Evolutionary conservation across 1,284 basidiomycete genomes (phyloP), one percentile per base, ranked within the genome.

Genomic region (Cyathus olla): DNA sequence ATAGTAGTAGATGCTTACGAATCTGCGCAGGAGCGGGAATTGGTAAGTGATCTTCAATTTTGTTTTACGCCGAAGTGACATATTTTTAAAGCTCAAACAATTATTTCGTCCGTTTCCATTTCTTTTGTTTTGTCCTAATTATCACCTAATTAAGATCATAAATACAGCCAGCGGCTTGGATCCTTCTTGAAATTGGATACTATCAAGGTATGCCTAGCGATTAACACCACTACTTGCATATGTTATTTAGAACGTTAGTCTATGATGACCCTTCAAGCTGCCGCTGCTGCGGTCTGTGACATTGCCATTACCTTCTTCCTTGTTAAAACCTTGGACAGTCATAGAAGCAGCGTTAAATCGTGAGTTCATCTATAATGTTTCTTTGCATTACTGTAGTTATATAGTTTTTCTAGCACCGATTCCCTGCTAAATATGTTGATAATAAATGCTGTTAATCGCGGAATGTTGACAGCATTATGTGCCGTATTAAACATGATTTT

Each of bases 381-480:
- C 19, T 49, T 49, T 4, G 15, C 46, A 48, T 13, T 10, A 13
- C 15, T 15, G 13, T 11, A 10, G 11, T 48, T 48, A 15, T 11
- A 6, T 24, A 13, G 27, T 40, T n/a, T 56, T 57, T n/a, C 40
- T 47, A 68, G 68, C 13, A 70, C 65, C 15, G 64, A 65, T 31
- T 40, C n/a, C 0, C 55, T 70, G 54, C 46, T 70, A 47, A 61
- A 66, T 31, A 58, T 28, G 52, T 60, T 70, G 26, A 68, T 70
- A 55, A 52, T 64, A 39, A 59, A 68, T 49, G 66, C 68, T 13
- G 60, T 70, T 3, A 70, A 66, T 50, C 61, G 68, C 8, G 68
- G 66, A 17, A 56, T 63, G 40, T 51, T 68, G 22, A 70, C 68
- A 2, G 56, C 68, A 0, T 15, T 66, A 27, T 60, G 60, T 24